Percentiles rank a stretch among this genome's conserved stretches.
phyloP scores from a whole-genome alignment of 495 filamentous ascomycete species.

The Amorphotheca resinae region DNA sequence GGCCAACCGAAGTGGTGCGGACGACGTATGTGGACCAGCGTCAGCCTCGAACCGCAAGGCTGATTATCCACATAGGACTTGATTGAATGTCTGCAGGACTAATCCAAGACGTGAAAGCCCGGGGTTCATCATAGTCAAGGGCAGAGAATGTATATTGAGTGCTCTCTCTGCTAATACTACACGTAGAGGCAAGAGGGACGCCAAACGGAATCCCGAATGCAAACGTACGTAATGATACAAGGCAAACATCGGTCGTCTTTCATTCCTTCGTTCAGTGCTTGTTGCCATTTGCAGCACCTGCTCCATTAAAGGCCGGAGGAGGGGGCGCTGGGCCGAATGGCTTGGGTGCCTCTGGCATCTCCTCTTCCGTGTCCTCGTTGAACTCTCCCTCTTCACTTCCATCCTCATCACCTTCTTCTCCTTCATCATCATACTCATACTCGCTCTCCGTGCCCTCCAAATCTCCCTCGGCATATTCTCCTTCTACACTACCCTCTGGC shows the following conservation, averaged over 20 bases:
- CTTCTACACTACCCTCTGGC: constrained; percentile 38
- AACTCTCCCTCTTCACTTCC: constrained; percentile 54
- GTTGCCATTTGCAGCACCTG: constrained; percentile 30
- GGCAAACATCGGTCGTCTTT: too few species aligned
- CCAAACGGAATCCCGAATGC: too few species aligned
- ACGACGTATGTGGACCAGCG: too few species aligned
- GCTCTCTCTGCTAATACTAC: too few species aligned
- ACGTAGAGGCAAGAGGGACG: too few species aligned
- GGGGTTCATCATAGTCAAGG: too few species aligned
- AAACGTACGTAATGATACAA: too few species aligned
- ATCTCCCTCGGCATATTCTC: constrained; percentile 44
- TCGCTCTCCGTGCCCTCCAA: constrained; percentile 60
- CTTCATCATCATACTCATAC: constrained; percentile 55
- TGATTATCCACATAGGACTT: too few species aligned
- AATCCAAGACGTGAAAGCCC: too few species aligned
- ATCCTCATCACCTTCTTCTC: constrained; percentile 61
- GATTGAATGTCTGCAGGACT: too few species aligned
- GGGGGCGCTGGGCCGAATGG: constrained; percentile 41
- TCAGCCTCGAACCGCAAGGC: not conserved
- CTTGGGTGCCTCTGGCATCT: constrained; percentile 36
- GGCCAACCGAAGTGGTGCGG: too few species aligned
- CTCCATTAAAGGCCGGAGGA: constrained; percentile 35
- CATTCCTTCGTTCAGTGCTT: constrained; percentile 16
- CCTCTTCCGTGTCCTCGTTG: constrained; percentile 51
- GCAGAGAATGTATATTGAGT: too few species aligned